Conservation (phyloP, 2,329 filamentous ascomycete species). For the Sphaerulina populicola region DNA sequence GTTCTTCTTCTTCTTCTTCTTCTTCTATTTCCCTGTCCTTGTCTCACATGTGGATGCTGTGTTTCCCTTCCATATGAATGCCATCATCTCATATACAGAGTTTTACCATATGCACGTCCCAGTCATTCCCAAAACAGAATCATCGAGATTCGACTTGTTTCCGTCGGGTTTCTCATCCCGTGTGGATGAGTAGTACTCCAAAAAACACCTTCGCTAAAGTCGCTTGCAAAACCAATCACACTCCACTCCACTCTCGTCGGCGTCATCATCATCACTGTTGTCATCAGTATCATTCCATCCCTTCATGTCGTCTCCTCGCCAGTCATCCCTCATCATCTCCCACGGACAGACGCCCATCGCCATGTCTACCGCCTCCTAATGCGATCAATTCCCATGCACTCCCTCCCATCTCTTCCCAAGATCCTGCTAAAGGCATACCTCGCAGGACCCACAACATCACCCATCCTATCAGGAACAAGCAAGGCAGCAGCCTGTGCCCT, state of each 20-base stretch:
- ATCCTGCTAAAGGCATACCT: conserved; percentile 52
- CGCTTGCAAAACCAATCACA: neutral
- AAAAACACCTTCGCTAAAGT: conserved; percentile 7
- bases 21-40: neutral
- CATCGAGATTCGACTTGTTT: too few relatives aligned
- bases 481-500: conserved; percentile 11
- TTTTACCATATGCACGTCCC: too few relatives aligned
- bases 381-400: conserved; percentile 54
- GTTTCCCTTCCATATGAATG: neutral
- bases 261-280: neutral
- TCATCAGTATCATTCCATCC: neutral
- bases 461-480: neutral
- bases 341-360: too few relatives aligned
- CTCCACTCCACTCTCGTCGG: neutral
- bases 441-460: conserved; percentile 15
- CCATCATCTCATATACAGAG: neutral
- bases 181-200: neutral
- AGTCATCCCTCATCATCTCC: too few relatives aligned
- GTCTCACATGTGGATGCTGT: neutral
- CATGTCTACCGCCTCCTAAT: conserved; percentile 26
- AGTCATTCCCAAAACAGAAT: too few relatives aligned
- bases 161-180: neutral
- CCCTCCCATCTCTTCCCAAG: conserved; percentile 50
- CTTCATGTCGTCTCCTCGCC: too few relatives aligned
- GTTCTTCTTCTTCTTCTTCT: neutral